Evolutionary conservation across 2,329 filamentous ascomycete genomes (phyloP), one percentile per base, ranked within the genome.

Genomic region (Rhytidhysteron rufulum): DNA sequence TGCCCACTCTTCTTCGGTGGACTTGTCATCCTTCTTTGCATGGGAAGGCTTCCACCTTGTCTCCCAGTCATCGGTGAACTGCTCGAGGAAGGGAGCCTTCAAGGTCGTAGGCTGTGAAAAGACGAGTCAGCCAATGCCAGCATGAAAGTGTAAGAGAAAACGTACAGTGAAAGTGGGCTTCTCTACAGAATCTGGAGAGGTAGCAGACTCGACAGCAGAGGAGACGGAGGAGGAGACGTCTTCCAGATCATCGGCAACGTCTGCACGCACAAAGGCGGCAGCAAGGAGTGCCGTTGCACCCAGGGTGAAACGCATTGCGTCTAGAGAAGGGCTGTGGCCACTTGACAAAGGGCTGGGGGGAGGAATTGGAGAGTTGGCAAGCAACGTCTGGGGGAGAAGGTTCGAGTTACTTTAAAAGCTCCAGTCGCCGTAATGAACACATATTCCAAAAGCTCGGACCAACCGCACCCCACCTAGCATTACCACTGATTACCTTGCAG

Each of bases 41-140:
- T 93, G 85, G 35, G 91, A 97, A 43, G 86, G 81, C 73, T 91
- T 89, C 93, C 93, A 98, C 73, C 90, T 80, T 52, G 79, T 74
- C 55, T 96, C 86, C 91, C 91, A 97, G 72, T 88, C 90, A 56
- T 94, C 86, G 71, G 88, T 95, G 77, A 98, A 98, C 72, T 98
- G 93, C 77, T 98, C 93, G 51, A 97, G 75, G 80, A 98, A 98
- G 45, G 89, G 88, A 54, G 85, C 93, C 74, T 96, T 93, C 61
- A 97, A 68, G 49, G 75, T 79, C 52, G 89, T 88, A 44, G 93
- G 90, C 91, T 98, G 62, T n/a, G n/a, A 11, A 5, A 8, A n/a
- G n/a, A n/a, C n/a, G n/a, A n/a, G n/a, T n/a, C n/a, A n/a, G n/a
- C n/a, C n/a, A n/a, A n/a, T n/a, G n/a, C n/a, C n/a, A n/a, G n/a